Base-by-base conservation (phyloP, 2,329 filamentous ascomycete species). In the Stachybotrys chlorohalonatus region DNA sequence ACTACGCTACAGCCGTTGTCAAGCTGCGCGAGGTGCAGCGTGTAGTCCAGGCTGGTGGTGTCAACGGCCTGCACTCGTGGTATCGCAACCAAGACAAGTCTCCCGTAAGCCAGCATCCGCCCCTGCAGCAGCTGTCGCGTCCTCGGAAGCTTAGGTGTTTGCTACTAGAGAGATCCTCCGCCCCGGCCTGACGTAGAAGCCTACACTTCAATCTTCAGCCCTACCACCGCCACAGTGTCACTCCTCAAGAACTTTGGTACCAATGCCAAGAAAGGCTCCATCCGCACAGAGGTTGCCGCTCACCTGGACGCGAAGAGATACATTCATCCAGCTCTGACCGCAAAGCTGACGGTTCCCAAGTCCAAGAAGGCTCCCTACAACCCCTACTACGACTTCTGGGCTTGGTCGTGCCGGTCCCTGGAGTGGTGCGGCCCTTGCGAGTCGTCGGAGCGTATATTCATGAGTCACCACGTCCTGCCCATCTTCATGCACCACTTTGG, bases 401-500 rank as follows among this genome's bases (percentile, higher is more conserved):
- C 75, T 31, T 88, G 85, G 80, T 78, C 81, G 1, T 84, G 81
- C 61, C 77, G 79, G 31, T 77, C 77, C 57, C 74, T 90, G 7
- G 80, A 86, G 68, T 87, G 85, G 84, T 78, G 77, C 52, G 84
- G 85, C 1, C 83, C 86, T 3, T 70, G 78, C 64, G 68, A 73
- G 13, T 70, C 70, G 42, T 80, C 84, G 3, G 75, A 73, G 15
- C 70, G 75, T 31, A 76, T 80, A 5, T 76, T 74, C 53, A 78
- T 75, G 56, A 80, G 79, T 52, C 87, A 91, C 69, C 85, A 87
- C 61, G 75, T 89, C 7, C 76, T 90, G 8, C 87, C 87, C 2
- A 74, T 90, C 16, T 76, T 90, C 54, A 90, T 90, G 77, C 87
- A 90, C 70, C 87, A 91, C 68, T 90, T 90, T 67, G 86, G 86